Percentiles rank a stretch among this genome's conserved stretches.
phyloP scores from a whole-genome alignment of 331 rosid genomes.

The Malus hybrid region DNA sequence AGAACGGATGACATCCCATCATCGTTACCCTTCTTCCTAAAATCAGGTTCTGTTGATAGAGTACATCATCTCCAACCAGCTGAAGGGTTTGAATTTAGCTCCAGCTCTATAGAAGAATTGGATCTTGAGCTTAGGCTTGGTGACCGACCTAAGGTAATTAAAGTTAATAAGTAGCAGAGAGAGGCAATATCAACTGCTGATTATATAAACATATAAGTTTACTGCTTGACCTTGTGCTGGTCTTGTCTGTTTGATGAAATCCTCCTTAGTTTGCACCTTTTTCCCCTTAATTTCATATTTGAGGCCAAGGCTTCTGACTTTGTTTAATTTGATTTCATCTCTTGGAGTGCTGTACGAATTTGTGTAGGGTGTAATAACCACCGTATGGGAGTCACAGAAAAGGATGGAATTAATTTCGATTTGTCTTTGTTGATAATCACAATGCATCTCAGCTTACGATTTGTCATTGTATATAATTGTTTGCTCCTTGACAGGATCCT shows the following conservation, averaged over 20 bases:
- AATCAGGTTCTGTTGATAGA: constrained; percentile 25
- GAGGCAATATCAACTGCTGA: constrained; percentile 8
- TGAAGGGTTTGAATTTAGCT: constrained; percentile 29
- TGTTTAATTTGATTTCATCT: constrained; percentile 15
- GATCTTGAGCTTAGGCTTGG: constrained; percentile 97
- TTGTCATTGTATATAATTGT: neutral
- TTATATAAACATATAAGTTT: neutral
- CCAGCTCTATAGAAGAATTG: constrained; percentile 59
- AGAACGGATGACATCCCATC: constrained; percentile 21
- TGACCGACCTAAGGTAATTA: constrained; percentile 40
- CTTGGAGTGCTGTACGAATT: constrained; percentile 4
- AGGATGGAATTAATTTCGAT: constrained; percentile 9
- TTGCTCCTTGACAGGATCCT: neutral
- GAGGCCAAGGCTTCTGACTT: constrained; percentile 13
- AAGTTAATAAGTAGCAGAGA: constrained; percentile 25
- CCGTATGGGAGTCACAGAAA: constrained; percentile 19
- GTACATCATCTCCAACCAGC: constrained; percentile 15
- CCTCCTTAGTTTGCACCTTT: constrained; percentile 2
- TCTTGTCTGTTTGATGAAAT: constrained; percentile 17
- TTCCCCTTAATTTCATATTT: neutral
- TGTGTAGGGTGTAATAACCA: constrained; percentile 34
- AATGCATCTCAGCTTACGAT: neutral
- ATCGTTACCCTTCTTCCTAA: constrained; percentile 27
- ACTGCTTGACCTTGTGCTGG: constrained; percentile 16
- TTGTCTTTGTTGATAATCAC: constrained; percentile 3